These are phyloP conservation scores for Ogataea degrootiae DNA, from an alignment of 805 yeast species.

Conservation along the genomic window DNA sequence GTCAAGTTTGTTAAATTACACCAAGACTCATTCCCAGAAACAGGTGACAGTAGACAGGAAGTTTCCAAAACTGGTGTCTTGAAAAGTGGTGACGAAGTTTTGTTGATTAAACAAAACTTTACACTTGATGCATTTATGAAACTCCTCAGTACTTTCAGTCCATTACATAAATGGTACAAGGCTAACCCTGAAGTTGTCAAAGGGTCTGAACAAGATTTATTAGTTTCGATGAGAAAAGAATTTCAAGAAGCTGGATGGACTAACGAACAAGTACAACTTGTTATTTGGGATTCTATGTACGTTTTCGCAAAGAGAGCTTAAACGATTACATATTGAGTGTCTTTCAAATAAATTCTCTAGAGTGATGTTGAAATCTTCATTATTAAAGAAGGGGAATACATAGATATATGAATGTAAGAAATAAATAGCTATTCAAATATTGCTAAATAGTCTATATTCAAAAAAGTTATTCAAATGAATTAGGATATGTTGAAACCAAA, in stretches of 20 bases:
- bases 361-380: conserved; percentile 8
- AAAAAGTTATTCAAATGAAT: too few species aligned
- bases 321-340: not conserved
- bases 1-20: conserved; percentile 13
- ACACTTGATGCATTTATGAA: conserved; percentile 17
- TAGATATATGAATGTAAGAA: not conserved
- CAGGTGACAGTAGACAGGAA: not conserved
- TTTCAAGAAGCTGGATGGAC: conserved; percentile 36
- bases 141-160: conserved; percentile 22
- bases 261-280: conserved; percentile 36
- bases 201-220: conserved; percentile 17
- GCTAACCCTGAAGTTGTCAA: conserved; percentile 10
- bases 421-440: too few species aligned
- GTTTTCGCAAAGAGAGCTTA: conserved; percentile 37
- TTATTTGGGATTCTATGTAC: conserved; percentile 54
- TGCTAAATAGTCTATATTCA: too few species aligned
- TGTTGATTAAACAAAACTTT: conserved; percentile 16
- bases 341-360: too few species aligned
- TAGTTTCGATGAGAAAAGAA: conserved; percentile 16
- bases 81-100: conserved; percentile 6
- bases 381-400: not conserved
- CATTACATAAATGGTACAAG: conserved; percentile 23
- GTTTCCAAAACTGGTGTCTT: conserved; percentile 1
- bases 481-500: too few species aligned
- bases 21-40: conserved; percentile 2